phyloP scores from a whole-genome alignment of 257 asterid genomes.

The Solanum chmielewskii region DNA sequence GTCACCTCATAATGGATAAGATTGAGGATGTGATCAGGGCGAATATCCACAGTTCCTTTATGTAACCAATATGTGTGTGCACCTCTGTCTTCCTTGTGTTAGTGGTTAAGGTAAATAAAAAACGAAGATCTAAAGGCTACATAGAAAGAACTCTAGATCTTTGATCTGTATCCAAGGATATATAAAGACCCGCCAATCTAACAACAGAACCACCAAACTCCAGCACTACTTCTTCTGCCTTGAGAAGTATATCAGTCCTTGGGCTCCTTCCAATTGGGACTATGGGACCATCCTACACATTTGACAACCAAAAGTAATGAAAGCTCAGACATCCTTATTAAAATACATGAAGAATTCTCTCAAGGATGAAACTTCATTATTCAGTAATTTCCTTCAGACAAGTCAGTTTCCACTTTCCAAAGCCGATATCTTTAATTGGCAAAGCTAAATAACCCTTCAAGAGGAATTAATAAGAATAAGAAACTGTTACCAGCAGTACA shows the following conservation, averaged over 20 bases:
- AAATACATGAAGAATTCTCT: not conserved
- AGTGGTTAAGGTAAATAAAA: constrained; percentile 40
- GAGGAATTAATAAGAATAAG: not conserved
- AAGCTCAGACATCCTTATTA: not conserved
- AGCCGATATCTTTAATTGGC: not conserved
- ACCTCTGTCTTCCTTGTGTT: constrained; percentile 78
- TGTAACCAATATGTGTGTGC: constrained; percentile 80
- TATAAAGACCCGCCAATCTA: constrained; percentile 96
- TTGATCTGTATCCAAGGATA: constrained; percentile 49
- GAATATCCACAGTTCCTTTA: constrained; percentile 61
- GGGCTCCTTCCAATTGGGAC: constrained; percentile 89
- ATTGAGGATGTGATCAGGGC: constrained; percentile 92
- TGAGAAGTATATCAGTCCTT: constrained; percentile 75
- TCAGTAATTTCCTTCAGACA: not conserved
- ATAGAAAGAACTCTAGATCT: not conserved
- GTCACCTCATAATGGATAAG: constrained; percentile 87
- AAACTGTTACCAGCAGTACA: constrained; percentile 1
- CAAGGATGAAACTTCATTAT: not conserved
- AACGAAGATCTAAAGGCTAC: not conserved
- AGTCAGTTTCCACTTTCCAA: not conserved
- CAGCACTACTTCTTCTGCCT: constrained; percentile 66
- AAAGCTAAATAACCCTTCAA: not conserved
- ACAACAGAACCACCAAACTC: constrained; percentile 83
- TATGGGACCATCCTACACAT: constrained; percentile 57
- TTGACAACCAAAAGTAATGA: not conserved